These are phyloP conservation scores for Anaeramoeba ignava DNA, from an alignment of 78 protist genomes.

Conservation along the genomic window DNA sequence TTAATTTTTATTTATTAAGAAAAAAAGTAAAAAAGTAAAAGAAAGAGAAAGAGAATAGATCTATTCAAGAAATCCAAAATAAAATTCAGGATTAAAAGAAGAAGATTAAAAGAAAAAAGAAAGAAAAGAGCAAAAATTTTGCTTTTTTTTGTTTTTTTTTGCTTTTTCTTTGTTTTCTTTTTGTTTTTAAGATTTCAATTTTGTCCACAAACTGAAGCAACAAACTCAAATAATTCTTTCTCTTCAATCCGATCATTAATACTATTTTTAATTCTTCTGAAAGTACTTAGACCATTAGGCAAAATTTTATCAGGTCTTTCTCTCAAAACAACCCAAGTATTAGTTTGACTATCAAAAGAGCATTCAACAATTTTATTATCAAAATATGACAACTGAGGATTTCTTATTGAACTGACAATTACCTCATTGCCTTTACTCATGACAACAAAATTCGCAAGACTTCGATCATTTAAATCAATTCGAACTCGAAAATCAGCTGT, in stretches of 20 bases:
- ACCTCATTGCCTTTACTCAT: not conserved
- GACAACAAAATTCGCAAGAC: not conserved
- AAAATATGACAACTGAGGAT: not conserved
- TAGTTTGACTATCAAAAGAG: not conserved
- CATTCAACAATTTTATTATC: not conserved
- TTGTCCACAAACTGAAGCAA: not conserved
- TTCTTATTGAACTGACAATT: not conserved
- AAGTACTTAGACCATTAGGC: not conserved
- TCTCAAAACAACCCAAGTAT: not conserved
- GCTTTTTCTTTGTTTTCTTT: no score
- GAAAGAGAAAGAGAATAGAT: no score
- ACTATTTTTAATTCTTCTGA: not conserved
- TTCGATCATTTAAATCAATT: not conserved
- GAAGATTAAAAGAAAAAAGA: no score
- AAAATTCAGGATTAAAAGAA: no score
- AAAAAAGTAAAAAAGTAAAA: no score
- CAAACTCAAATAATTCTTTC: not conserved
- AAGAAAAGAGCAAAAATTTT: no score
- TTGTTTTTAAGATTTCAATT: not conserved
- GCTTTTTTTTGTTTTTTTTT: no score
- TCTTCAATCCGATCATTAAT: not conserved
- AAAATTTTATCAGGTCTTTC: not conserved
- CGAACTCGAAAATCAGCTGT: not conserved
- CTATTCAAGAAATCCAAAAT: no score
- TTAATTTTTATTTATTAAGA: no score